These are phyloP conservation scores for Rhododendron williamsianum DNA, from an alignment of 148 eudicot species.

Conservation along the genomic window DNA sequence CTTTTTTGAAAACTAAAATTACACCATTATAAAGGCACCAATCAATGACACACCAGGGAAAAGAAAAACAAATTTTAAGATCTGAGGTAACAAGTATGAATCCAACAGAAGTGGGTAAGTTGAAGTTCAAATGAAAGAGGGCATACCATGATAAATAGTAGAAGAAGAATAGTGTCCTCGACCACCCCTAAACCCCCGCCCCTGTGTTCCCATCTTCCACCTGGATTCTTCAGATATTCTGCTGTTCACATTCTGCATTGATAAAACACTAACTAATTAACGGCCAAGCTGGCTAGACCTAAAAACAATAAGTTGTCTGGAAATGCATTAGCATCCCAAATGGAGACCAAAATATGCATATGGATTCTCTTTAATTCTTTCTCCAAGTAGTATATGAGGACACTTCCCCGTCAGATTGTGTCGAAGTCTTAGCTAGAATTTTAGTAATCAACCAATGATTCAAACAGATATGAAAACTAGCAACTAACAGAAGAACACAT, in stretches of 20 bases:
- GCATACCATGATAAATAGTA: slow-evolving; percentile 22
- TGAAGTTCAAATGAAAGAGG: slow-evolving; percentile 1
- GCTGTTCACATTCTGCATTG: slow-evolving; percentile 22
- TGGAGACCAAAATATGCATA: background rate
- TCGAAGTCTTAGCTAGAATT: background rate
- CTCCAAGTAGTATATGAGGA: background rate
- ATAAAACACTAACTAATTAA: background rate
- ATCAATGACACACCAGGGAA: background rate
- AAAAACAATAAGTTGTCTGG: background rate
- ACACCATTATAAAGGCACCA: background rate
- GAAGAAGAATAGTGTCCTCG: slow-evolving; percentile 28
- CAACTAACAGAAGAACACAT: background rate
- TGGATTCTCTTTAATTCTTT: background rate
- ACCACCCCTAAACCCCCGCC: slow-evolving; percentile 26
- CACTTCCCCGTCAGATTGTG: background rate
- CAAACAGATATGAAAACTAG: slow-evolving; percentile 1
- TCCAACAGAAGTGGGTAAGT: background rate
- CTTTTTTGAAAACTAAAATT: background rate
- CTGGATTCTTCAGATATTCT: slow-evolving; percentile 30
- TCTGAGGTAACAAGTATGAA: background rate
- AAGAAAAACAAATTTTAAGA: background rate
- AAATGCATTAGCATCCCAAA: slow-evolving; percentile 4
- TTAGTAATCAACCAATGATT: background rate
- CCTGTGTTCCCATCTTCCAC: slow-evolving; percentile 31
- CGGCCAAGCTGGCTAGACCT: background rate